Evolutionary conservation across 805 yeast genomes (phyloP), one percentile per base, ranked within the genome.

Genomic region (Candida awuae): DNA sequence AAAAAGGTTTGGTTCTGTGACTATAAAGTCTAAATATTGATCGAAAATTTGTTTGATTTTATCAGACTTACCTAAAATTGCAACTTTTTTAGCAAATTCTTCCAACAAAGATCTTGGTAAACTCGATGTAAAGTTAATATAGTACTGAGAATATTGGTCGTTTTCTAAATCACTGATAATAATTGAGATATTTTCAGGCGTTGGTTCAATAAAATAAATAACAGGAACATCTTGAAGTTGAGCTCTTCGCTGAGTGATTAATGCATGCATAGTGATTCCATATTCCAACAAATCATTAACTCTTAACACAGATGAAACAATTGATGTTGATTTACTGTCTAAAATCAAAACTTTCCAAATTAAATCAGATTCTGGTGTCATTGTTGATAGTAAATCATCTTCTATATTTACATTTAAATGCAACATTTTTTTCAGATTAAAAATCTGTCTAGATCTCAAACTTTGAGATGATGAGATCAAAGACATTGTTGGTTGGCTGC

Each of bases 171-270:
- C 98, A 35, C 74, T 70, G 9, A 84, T 72, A 27, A 92, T 83
- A 23, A 62, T 55, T 22, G 73, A 63, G 30, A 92, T 68, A 55
- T 92, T 92, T 34, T 75, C 90, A 20, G 71, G 65, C 0, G 92
- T 83, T 6, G 98, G 97, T 42, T 83, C 82, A 25, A 92, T 81
- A 51, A 92, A 90, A 62, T 92, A 92, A 33, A 92, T 75, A 4
- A 78, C 97, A 1, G 97, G 97, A 12, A 90, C 97, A 52, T 92
- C 98, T 2, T 94, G 88, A 37, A 92, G 68, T 1, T 90, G 73
- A n/a, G 88, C 75, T 45, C 98, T 69, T 42, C 72, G 75, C 34
- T 86, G 69, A 39, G 68, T 68, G 39, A 90, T 76, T 35, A 83
- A 62, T 43, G 90, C 70, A 56, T 92, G 97, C 53, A 87, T 80